phyloP scores from a whole-genome alignment of 164 flowering plant genomes.

The Houttuynia cordata region DNA sequence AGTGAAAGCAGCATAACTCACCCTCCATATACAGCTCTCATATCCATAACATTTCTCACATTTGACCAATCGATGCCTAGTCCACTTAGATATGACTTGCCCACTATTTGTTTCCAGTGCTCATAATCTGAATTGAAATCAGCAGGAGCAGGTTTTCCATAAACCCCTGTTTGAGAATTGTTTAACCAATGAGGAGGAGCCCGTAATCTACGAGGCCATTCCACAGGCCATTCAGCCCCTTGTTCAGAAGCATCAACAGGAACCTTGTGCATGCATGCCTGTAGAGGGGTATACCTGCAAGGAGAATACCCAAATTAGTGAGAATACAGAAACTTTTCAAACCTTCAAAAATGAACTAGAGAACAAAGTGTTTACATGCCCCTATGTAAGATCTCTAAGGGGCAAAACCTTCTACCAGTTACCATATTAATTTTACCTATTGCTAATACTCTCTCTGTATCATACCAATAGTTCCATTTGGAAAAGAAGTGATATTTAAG shows the following conservation, averaged over 20 bases:
- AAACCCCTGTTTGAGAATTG: conserved; percentile 70
- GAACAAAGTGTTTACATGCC: too few relatives aligned
- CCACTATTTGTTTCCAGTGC: conserved; percentile 69
- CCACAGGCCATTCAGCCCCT: conserved; percentile 68
- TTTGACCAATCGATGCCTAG: conserved; percentile 74
- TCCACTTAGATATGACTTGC: conserved; percentile 41
- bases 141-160: conserved; percentile 77
- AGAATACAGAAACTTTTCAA: too few relatives aligned
- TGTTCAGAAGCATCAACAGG: conserved; percentile 38
- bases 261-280: conserved; percentile 68
- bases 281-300: conserved; percentile 85
- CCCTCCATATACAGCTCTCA: conserved; percentile 99
- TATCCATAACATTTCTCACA: conserved; percentile 93
- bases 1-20: conserved; percentile 15
- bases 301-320: background rate
- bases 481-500: too few relatives aligned
- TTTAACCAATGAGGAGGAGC: conserved; percentile 73
- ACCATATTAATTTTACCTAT: too few relatives aligned
- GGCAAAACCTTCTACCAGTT: too few relatives aligned
- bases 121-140: conserved; percentile 68
- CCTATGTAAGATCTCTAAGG: too few relatives aligned
- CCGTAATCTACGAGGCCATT: conserved; percentile 61
- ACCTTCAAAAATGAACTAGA: too few relatives aligned
- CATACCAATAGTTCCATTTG: too few relatives aligned
- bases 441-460: too few relatives aligned